phyloP scores from a whole-genome alignment of 805 yeast genomes.

The Kazachstania taianensis region DNA sequence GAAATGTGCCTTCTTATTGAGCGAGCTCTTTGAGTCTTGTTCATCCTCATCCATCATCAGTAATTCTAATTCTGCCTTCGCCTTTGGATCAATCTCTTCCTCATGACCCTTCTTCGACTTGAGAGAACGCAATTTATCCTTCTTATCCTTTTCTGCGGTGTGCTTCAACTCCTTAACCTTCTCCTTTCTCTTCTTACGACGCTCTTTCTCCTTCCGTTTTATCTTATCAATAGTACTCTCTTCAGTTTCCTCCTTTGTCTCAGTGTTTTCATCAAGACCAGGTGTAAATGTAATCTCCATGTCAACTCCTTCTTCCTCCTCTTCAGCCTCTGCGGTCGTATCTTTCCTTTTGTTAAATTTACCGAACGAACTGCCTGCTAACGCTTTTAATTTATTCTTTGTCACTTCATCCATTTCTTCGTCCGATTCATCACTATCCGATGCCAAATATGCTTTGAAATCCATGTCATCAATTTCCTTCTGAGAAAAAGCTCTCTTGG shows the following conservation, averaged over 20 bases:
- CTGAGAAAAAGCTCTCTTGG: slow-evolving; percentile 75
- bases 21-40: slow-evolving; percentile 25
- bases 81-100: slow-evolving; percentile 29
- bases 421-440: slow-evolving; percentile 51
- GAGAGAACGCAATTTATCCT: slow-evolving; percentile 30
- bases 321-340: slow-evolving; percentile 36
- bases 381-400: slow-evolving; percentile 51
- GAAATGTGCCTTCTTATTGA: slow-evolving; percentile 50
- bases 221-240: slow-evolving; percentile 72
- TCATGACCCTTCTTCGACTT: slow-evolving; percentile 20
- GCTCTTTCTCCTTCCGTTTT: slow-evolving; percentile 83
- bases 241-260: slow-evolving; percentile 32
- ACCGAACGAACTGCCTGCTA: slow-evolving; percentile 37
- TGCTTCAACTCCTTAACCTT: slow-evolving; percentile 53
- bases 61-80: slow-evolving; percentile 64
- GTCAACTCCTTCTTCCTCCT: slow-evolving; percentile 60
- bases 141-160: slow-evolving; percentile 42
- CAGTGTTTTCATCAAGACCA: slow-evolving; percentile 44
- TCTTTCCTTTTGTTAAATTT: slow-evolving; percentile 31
- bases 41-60: slow-evolving; percentile 43
- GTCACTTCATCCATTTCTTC: slow-evolving; percentile 31
- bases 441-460: slow-evolving; percentile 83
- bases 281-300: slow-evolving; percentile 96
- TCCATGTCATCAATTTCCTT: slow-evolving; percentile 87
- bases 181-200: slow-evolving; percentile 77